These are phyloP conservation scores for Myriosclerotinia duriaeana DNA, from an alignment of 2,329 filamentous ascomycete genomes.

Conservation along the genomic window DNA sequence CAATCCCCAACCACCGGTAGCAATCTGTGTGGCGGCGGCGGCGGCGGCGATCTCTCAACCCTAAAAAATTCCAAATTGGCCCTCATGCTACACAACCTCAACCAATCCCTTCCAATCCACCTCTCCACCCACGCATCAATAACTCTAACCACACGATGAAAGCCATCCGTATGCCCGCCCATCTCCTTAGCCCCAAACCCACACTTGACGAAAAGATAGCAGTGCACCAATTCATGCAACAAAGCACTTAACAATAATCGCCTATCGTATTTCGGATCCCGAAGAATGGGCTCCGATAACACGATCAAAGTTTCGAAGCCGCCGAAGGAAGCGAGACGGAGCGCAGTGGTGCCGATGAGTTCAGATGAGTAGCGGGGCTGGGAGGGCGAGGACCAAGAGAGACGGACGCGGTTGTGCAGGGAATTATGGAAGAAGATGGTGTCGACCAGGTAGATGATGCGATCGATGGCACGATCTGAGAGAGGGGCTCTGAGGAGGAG, in stretches of 20 bases:
- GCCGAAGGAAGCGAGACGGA: conserved; percentile 46
- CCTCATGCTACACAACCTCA: conserved; percentile 60
- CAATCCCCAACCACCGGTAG: neutral
- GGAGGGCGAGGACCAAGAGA: conserved; percentile 56
- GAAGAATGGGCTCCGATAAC: conserved; percentile 59
- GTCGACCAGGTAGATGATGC: conserved; percentile 61
- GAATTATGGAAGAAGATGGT: conserved; percentile 61
- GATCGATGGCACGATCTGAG: conserved; percentile 35
- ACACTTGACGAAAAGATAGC: conserved; percentile 63
- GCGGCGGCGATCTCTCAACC: neutral
- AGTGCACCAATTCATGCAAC: conserved; percentile 66
- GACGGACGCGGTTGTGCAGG: conserved; percentile 57
- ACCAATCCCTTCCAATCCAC: conserved; percentile 48
- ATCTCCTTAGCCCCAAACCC: conserved; percentile 55
- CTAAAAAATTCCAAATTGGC: conserved; percentile 58
- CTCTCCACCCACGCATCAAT: conserved; percentile 61
- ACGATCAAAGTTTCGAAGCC: conserved; percentile 64
- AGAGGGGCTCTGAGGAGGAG: conserved; percentile 11
- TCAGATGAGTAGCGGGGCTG: conserved; percentile 52
- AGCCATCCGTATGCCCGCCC: conserved; percentile 62
- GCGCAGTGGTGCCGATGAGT: conserved; percentile 62
- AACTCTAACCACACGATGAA: conserved; percentile 56
- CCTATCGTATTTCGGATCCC: conserved; percentile 52
- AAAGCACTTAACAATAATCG: conserved; percentile 64
- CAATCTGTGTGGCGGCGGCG: neutral